Percentiles rank a stretch among this genome's conserved stretches.
Conservation (phyloP, 2,329 filamentous ascomycete genomes). For the Fusarium incarnatum region DNA sequence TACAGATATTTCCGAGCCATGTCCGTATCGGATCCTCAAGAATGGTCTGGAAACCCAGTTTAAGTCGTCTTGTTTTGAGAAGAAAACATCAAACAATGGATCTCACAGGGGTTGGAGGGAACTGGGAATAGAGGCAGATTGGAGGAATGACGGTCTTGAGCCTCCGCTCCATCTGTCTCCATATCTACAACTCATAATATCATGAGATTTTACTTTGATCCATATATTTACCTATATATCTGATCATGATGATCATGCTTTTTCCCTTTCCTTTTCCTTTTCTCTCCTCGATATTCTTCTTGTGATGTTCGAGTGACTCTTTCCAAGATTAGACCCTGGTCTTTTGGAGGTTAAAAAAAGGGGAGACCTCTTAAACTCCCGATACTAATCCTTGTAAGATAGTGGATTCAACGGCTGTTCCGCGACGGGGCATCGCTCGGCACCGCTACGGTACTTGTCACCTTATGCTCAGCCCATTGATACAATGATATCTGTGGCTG, state of each 20-base stretch:
- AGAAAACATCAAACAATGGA: constrained; percentile 35
- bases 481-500: constrained; percentile 14
- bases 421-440: constrained; percentile 40
- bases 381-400: constrained; percentile 16
- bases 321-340: neutral
- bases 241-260: neutral
- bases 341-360: constrained; percentile 15
- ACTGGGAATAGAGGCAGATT: constrained; percentile 31
- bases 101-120: constrained; percentile 2
- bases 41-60: constrained; percentile 20
- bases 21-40: constrained; percentile 22
- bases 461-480: constrained; percentile 39
- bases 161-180: constrained; percentile 14
- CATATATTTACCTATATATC: neutral
- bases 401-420: constrained; percentile 37
- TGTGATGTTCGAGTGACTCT: neutral
- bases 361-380: constrained; percentile 16
- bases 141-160: constrained; percentile 21
- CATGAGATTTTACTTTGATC: neutral
- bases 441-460: constrained; percentile 46
- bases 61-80: constrained; percentile 20
- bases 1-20: constrained; percentile 36
- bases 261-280: neutral
- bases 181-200: neutral
- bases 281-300: neutral